Evolutionary conservation across 1,139 yeast genomes (phyloP), one percentile per base, ranked within the genome.

Genomic region (Meyerozyma sp.): DNA sequence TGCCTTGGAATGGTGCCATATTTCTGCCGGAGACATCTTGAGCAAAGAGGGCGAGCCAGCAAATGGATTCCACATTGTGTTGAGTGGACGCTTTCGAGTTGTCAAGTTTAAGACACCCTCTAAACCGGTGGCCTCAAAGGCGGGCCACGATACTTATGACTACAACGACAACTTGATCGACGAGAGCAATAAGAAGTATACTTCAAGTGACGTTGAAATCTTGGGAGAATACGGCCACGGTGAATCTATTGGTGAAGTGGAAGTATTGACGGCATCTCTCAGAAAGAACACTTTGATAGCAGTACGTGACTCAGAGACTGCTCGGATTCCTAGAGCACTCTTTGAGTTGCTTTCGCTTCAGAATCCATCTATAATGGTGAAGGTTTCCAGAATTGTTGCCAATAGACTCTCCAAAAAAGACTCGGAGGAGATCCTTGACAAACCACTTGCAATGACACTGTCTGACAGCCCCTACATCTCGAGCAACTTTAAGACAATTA

Each of bases 1-100:
- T 63, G 96, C 98, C 0, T 67, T 93, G 42, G 98, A 93, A 61
- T 93, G 98, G 98, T 81, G 93, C 40, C 96, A 89, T 49, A 74
- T 88, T 4, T 82, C 82, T 13, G 94, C 97, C 0, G 96, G 98
- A 0, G 84, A 84, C 44, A 77, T 83, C 0, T 63, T 93, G 25
- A 88, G 87, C 54, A 75, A 81, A 3, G 94, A 93, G 59, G 95
- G 91, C 1, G 95, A 89, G 43, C 78, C 79, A 30, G 96, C 98
- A 0, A 93, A 90, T 59, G 96, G 97, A 14, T 88, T 93, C 42
- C 95, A 90, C 58, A 82, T 91, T 40, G 95, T 93, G 0, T 65
- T 93, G 38, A 91, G 91, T 64, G 98, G 98, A 5, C 75, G 98
- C 45, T 73, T 93, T 52, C 73, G 98, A 40, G 87, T 89, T 4